A percentile compares a stretch with the other conserved stretches of the same genome.
These are phyloP conservation scores for Penicillium brasilianum DNA, from an alignment of 2,329 filamentous ascomycete genomes.

Conservation along the genomic window DNA sequence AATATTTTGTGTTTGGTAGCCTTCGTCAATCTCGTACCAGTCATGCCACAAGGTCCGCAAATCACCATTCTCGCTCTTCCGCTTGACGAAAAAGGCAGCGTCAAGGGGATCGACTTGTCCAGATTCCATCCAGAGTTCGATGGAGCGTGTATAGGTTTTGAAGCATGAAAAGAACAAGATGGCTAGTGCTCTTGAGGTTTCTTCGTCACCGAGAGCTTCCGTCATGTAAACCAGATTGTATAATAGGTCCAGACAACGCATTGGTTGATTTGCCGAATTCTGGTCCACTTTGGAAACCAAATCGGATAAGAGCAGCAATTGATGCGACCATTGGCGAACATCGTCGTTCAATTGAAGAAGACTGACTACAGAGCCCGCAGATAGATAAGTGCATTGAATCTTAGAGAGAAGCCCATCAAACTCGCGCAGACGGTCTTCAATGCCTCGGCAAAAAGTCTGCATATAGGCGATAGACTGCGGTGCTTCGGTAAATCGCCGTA, in stretches of 20 bases:
- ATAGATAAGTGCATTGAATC: conserved; percentile 66
- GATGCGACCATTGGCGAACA: conserved; percentile 58
- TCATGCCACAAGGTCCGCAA: conserved; percentile 74
- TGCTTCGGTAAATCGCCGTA: conserved; percentile 56
- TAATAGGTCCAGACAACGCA: conserved; percentile 78
- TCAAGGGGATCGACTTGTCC: conserved; percentile 71
- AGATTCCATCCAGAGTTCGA: conserved; percentile 82
- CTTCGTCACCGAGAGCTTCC: conserved; percentile 70
- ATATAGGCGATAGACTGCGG: conserved; percentile 62
- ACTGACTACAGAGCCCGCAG: conserved; percentile 65
- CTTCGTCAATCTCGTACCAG: conserved; percentile 69
- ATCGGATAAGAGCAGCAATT: conserved; percentile 64
- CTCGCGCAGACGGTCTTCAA: conserved; percentile 60
- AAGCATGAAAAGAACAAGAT: conserved; percentile 80
- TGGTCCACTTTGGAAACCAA: conserved; percentile 65
- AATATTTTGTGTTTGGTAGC: conserved; percentile 65
- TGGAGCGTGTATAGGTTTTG: conserved; percentile 77
- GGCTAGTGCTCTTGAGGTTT: conserved; percentile 67
- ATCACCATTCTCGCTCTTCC: conserved; percentile 61
- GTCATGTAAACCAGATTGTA: conserved; percentile 72
- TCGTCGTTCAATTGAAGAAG: conserved; percentile 66
- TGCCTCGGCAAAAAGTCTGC: conserved; percentile 72
- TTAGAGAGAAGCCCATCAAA: conserved; percentile 65
- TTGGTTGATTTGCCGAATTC: conserved; percentile 55
- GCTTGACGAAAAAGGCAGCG: conserved; percentile 75